Conservation (phyloP, 164 flowering plant species). For the Nelumbo lutea region DNA sequence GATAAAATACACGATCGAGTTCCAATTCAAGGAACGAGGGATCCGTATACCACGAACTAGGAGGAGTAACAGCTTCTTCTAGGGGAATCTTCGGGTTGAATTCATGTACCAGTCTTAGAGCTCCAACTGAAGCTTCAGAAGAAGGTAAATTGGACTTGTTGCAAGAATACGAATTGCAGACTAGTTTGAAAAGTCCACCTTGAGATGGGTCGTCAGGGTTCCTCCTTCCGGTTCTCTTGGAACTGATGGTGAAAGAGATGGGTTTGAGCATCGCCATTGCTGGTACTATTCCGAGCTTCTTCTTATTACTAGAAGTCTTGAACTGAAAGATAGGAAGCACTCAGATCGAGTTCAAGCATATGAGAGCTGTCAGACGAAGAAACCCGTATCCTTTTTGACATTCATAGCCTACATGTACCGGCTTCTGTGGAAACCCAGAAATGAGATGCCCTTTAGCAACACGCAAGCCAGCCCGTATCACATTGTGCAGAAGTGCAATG, state of each 20-base stretch:
- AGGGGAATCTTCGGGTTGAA: conserved; percentile 67
- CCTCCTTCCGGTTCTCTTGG: not conserved
- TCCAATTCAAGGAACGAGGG: conserved; percentile 56
- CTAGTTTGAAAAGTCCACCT: not conserved
- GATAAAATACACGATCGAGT: conserved; percentile 60
- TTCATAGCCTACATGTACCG: no score
- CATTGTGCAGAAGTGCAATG: no score
- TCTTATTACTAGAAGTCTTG: no score
- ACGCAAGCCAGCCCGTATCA: no score
- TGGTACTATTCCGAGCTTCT: not conserved
- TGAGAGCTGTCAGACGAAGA: no score
- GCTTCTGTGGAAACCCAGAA: no score
- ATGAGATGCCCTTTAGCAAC: no score
- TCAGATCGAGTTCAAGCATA: no score
- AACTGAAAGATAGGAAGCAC: no score
- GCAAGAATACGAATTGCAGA: conserved; percentile 6
- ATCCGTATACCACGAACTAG: conserved; percentile 86
- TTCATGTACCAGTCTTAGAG: conserved; percentile 10
- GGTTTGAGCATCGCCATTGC: conserved; percentile 16
- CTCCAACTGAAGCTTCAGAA: not conserved
- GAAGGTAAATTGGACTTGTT: not conserved
- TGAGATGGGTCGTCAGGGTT: not conserved
- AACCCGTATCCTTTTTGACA: no score
- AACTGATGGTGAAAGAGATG: not conserved
- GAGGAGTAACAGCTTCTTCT: conserved; percentile 71